Evolutionary conservation across 164 flowering plant genomes (phyloP).

Genomic region (Stephania cephalantha): DNA sequence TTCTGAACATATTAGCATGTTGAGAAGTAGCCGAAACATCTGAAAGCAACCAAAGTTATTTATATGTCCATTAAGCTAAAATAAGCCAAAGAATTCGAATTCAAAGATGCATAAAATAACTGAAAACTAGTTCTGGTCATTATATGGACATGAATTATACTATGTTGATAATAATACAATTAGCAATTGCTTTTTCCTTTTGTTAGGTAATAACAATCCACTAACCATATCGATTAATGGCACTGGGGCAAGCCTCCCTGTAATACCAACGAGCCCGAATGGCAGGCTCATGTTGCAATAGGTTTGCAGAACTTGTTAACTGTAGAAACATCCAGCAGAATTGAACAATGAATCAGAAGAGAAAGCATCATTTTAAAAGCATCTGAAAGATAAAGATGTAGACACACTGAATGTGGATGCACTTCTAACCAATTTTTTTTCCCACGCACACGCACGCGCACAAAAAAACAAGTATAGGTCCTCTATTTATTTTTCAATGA

Average conservation of each 20-base stretch:
- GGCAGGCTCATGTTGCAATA: conserved; percentile 32
- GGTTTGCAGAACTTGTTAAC: conserved; percentile 33
- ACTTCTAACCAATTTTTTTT: too few relatives aligned
- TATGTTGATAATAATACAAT: not conserved
- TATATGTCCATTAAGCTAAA: not conserved
- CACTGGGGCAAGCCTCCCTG: conserved; percentile 22
- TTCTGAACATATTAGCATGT: conserved; percentile 17
- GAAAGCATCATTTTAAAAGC: not conserved
- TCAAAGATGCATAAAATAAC: not conserved
- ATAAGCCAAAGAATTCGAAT: not conserved
- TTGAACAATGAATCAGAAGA: not conserved
- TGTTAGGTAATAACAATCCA: not conserved
- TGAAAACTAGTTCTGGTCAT: not conserved
- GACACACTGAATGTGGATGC: not conserved
- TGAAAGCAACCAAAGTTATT: conserved; percentile 11
- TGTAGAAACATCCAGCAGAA: conserved; percentile 22
- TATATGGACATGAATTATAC: not conserved
- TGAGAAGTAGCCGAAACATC: conserved; percentile 23
- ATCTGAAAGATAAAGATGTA: not conserved
- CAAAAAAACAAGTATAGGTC: too few relatives aligned
- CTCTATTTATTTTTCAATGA: too few relatives aligned
- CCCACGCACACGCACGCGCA: too few relatives aligned
- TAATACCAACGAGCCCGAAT: conserved; percentile 40
- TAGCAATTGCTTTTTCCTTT: not conserved
- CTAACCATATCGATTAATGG: conserved; percentile 36